phyloP scores from a whole-genome alignment of 75 land plant genomes.

The Adiantum capillusveneris region DNA sequence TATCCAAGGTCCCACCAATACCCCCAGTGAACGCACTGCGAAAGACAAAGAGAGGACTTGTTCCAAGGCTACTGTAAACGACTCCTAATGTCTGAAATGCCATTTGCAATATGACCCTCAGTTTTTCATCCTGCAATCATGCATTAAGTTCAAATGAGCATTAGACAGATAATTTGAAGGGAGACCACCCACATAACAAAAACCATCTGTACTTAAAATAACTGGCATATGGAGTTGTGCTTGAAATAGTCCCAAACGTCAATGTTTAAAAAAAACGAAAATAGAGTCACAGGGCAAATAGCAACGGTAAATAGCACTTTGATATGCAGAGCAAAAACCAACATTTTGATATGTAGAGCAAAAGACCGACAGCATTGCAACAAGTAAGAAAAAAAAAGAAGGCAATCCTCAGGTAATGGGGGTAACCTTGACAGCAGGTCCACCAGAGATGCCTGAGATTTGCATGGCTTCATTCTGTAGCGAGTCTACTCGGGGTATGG shows the following conservation, averaged over 20 bases:
- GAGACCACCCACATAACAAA: no score
- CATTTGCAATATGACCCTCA: constrained; percentile 43
- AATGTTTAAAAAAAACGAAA: no score
- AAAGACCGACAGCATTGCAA: no score
- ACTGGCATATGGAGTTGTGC: no score
- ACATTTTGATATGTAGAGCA: no score
- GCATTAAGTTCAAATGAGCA: neutral
- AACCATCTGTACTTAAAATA: no score
- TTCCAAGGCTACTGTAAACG: constrained; percentile 95
- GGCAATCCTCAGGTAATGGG: no score
- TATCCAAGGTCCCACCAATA: constrained; percentile 43
- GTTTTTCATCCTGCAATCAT: constrained; percentile 42
- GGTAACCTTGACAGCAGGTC: constrained; percentile 50
- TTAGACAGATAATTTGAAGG: neutral
- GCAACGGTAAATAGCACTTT: no score
- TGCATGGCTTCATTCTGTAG: constrained; percentile 78
- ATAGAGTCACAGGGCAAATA: no score
- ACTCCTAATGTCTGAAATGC: constrained; percentile 91
- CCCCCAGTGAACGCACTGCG: constrained; percentile 66
- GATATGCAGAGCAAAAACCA: no score
- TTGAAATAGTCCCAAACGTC: no score
- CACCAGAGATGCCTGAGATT: constrained; percentile 51
- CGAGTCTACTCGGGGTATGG: constrained; percentile 64
- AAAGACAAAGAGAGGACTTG: constrained; percentile 88
- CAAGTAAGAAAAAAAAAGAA: no score